Evolutionary conservation across 2,329 filamentous ascomycete genomes (phyloP), one percentile per base, ranked within the genome.

Genomic region (Aspergillus oerlinghausenensis): DNA sequence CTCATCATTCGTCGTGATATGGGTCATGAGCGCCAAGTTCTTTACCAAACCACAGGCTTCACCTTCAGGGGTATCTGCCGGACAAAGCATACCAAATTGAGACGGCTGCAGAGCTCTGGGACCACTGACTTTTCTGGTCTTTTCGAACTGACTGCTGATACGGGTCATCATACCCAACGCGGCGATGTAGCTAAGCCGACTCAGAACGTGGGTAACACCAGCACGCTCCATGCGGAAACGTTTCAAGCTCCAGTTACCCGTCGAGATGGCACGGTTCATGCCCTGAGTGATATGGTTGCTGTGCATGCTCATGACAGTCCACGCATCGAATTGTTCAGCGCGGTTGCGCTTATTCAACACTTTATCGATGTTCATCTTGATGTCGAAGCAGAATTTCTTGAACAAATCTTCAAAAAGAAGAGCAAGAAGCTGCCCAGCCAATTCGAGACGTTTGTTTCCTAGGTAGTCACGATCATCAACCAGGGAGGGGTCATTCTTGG

Each of bases 111-210:
- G 81, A 19, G 95, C 94, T 83, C 94, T 88, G 67, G 95, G 94
- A 63, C 95, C 95, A 70, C 88, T 92, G 59, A 99, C 92, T 75
- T 99, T 99, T 65, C 94, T 82, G 2, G 94, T 97, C 82, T 99
- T 99, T 73, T 99, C 94, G 69, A 99, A 99, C 77, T 99, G 94
- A 82, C 90, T 95, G 73, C 89, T 94, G 68, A 99, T 97, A 73
- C 94, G 84, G 14, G 94, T 99, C 94, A 99, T 99, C 95, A 99
- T 99, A 60, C 95, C 95, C 28, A 99, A 84, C 28, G 94, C 94
- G 61, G 89, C 90, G 73, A 99, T 97, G 70, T 97, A 99, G 74
- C 93, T 97, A 55, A 99, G 80, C 61, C 94, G 86, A 75, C 93
- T 97, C 50, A 99, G 81, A 43, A 99, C 92, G 74, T 99, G 94